A percentile compares a stretch with the other conserved stretches of the same genome.
Conservation (phyloP, 805 yeast species). For the Suhomyces vadensis region DNA sequence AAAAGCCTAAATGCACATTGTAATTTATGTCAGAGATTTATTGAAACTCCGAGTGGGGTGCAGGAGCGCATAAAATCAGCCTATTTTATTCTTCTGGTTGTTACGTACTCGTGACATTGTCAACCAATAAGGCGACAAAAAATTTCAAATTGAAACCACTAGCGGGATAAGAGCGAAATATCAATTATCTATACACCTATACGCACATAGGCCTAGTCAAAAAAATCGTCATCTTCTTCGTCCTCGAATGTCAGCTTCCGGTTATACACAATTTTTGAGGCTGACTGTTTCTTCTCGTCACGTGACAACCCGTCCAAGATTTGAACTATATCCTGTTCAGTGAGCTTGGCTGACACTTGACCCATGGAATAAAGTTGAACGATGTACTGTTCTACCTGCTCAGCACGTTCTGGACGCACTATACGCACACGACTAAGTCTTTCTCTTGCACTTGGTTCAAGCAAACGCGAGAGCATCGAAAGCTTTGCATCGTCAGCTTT, state of each 20-base stretch:
- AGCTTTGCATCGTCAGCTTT: conserved; percentile 42
- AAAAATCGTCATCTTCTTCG: conserved; percentile 18
- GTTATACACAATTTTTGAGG: conserved; percentile 58
- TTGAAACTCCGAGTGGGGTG: too few species aligned
- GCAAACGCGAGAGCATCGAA: conserved; percentile 59
- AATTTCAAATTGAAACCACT: too few species aligned
- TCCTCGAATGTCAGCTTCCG: conserved; percentile 12
- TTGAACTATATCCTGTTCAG: conserved; percentile 79
- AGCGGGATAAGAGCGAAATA: too few species aligned
- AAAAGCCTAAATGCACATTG: too few species aligned
- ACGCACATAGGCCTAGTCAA: too few species aligned
- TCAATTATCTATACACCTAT: too few species aligned
- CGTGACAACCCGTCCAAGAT: conserved; percentile 80
- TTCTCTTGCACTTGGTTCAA: conserved; percentile 84
- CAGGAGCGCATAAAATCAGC: too few species aligned
- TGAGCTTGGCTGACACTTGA: conserved; percentile 68
- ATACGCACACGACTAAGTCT: conserved; percentile 81
- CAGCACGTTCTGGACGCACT: conserved; percentile 90
- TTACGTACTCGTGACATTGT: too few species aligned
- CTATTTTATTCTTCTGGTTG: too few species aligned
- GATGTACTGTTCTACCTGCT: conserved; percentile 80
- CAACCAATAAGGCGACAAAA: too few species aligned
- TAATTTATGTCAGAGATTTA: too few species aligned
- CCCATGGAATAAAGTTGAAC: conserved; percentile 75
- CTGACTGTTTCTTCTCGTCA: conserved; percentile 61